Base-by-base conservation (phyloP, 352 stramenopile genomes). In the Phytophthora megakarya region DNA sequence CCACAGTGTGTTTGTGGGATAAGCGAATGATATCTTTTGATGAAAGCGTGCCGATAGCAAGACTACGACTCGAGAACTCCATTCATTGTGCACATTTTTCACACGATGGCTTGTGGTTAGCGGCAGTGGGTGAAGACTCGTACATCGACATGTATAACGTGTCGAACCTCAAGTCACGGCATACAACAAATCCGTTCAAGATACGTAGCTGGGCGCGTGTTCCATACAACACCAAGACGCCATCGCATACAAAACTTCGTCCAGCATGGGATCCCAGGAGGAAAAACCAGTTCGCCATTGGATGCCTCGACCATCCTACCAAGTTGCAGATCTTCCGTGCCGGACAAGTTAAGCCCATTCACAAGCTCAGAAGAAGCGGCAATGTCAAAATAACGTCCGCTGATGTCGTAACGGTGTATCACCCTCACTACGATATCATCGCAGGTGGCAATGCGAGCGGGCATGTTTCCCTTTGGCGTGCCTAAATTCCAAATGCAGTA, bases 71-170 rank as follows among this genome's bases (percentile, higher is more conserved):
- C 39, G 33, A 28, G 13, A 72, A 71, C n/a, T 85, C 50, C 37
- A 72, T 93, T 42, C 88, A 90, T 59, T 90, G 78, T 38, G 88
- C 84, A 2, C 84, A 92, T 52, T 92, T 94, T 8, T 86, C 89
- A 0, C 61, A 52, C 8, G 69, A 69, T 18, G 89, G 89, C 3
- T 61, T 68, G 0, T 81, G 88, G 61, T 63, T 96, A 5, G 84
- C 96, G 30, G 93, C 89, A 0, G 89, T 96, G 28, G 81, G 83
- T 0, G 84, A 92, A 44, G 88, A 97, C 61, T 81, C 94, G 53
- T 90, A 84, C 54, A 74, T 94, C 37, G 75, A 92, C 54, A 58
- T 94, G 48, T 93, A 89, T 61, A 70, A 84, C 42, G 89, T 84
- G 22, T 52, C 51, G 7, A 46, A 11, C 38, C 45, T 70, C 44